phyloP scores from a whole-genome alignment of 2,329 filamentous ascomycete genomes.

The Fusarium odoratissimum region DNA sequence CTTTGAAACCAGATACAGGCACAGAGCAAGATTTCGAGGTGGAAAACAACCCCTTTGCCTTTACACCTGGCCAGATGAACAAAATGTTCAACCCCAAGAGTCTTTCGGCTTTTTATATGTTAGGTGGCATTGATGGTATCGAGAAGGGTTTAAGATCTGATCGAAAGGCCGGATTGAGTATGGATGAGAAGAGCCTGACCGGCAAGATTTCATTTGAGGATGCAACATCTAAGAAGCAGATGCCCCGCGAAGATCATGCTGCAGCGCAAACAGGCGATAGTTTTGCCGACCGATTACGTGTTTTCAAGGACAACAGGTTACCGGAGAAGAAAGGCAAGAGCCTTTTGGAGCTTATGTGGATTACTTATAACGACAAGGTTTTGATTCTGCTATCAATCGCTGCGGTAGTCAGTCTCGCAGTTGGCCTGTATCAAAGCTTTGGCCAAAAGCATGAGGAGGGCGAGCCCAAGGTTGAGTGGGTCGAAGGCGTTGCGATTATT shows the following conservation, averaged over 20 bases:
- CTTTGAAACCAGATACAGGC: constrained; percentile 79
- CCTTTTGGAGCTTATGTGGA: constrained; percentile 80
- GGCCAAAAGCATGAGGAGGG: constrained; percentile 64
- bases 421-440: constrained; percentile 82
- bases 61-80: constrained; percentile 82
- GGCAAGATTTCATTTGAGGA: constrained; percentile 79
- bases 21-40: constrained; percentile 81
- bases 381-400: constrained; percentile 77
- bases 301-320: constrained; percentile 78
- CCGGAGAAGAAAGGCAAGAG: constrained; percentile 81
- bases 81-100: constrained; percentile 94
- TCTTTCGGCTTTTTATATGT: constrained; percentile 79
- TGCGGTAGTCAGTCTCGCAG: constrained; percentile 77
- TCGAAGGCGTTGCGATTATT: constrained; percentile 85
- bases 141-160: constrained; percentile 83
- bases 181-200: constrained; percentile 76
- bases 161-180: constrained; percentile 77
- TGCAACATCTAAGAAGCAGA: constrained; percentile 59
- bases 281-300: constrained; percentile 74
- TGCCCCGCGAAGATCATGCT: constrained; percentile 43
- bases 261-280: constrained; percentile 16
- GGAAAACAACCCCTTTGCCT: constrained; percentile 86
- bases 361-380: constrained; percentile 87
- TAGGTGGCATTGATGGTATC: constrained; percentile 82
- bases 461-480: constrained; percentile 76